Conservation (phyloP, 805 yeast genomes). For the Saturnispora quitensis region DNA sequence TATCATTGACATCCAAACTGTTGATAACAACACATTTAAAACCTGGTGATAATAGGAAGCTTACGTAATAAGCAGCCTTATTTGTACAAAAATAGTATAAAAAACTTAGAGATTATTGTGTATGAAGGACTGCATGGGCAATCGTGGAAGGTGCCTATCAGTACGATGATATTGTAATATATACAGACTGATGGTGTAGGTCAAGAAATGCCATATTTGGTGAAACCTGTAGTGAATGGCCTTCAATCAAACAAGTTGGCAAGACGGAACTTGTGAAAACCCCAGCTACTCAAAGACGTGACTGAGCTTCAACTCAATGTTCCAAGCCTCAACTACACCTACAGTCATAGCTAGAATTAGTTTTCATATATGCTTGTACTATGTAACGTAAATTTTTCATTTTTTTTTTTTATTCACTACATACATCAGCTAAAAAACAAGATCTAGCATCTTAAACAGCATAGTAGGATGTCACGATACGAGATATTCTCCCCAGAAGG, state of each 20-base stretch:
- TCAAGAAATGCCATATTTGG: too few relatives aligned
- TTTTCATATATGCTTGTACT: background rate
- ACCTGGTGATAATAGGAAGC: background rate
- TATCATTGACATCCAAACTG: background rate
- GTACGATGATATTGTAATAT: background rate
- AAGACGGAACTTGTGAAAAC: too few relatives aligned
- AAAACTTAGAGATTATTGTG: background rate
- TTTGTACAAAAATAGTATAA: background rate
- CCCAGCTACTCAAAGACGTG: background rate
- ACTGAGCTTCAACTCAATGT: background rate
- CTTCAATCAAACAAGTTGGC: too few relatives aligned
- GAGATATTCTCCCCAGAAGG: conserved; percentile 97
- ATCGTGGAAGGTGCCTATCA: background rate
- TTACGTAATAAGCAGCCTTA: background rate
- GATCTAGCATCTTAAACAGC: background rate
- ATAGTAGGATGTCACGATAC: conserved; percentile 30
- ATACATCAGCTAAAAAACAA: background rate
- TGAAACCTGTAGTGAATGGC: too few relatives aligned
- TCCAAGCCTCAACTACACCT: background rate
- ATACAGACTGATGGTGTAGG: too few relatives aligned
- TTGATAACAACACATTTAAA: background rate
- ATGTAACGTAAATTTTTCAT: background rate
- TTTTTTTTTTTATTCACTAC: background rate
- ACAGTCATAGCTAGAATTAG: background rate
- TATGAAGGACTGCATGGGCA: background rate